Evolutionary conservation across 768 basidiomycete species (phyloP).

Genomic region (Multifurca ochricompacta): DNA sequence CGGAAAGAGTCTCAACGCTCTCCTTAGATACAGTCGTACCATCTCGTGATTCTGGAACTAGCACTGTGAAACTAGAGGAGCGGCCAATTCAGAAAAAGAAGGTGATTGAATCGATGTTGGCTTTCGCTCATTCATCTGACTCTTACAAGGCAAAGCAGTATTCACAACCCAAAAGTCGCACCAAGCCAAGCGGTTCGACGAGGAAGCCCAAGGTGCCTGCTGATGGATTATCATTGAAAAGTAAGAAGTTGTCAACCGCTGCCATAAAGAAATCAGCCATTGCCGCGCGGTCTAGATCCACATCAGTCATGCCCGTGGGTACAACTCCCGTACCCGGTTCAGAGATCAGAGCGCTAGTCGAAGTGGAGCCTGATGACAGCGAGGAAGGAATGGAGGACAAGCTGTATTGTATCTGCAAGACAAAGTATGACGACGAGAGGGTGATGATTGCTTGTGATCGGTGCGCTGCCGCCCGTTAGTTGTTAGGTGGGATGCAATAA

Average conservation of each 20-base stretch:
- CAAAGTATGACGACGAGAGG: conserved; percentile 76
- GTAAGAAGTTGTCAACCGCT: conserved; percentile 25
- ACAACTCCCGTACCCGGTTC: conserved; percentile 25
- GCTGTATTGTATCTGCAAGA: conserved; percentile 85
- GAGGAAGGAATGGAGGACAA: conserved; percentile 49
- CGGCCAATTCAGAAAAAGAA: conserved; percentile 22
- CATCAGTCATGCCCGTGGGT: conserved; percentile 52
- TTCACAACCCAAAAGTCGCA: conserved; percentile 28
- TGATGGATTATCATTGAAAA: conserved; percentile 22
- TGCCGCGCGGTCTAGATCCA: conserved; percentile 55
- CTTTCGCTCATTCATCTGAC: background rate
- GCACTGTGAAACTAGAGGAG: conserved; percentile 16
- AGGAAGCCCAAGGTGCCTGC: conserved; percentile 26
- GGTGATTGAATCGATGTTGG: conserved; percentile 17
- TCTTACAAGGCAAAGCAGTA: conserved; percentile 20
- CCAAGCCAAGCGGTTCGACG: conserved; percentile 25
- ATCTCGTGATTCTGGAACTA: conserved; percentile 8
- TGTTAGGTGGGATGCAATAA: background rate
- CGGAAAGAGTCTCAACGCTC: conserved; percentile 52
- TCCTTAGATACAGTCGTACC: conserved; percentile 24
- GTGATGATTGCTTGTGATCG: conserved; percentile 93
- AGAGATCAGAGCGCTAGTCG: conserved; percentile 36
- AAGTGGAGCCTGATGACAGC: conserved; percentile 32
- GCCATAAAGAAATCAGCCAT: conserved; percentile 27
- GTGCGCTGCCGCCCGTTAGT: conserved; percentile 35